These are phyloP conservation scores for Leishmania tarentolae DNA, from an alignment of 208 protist species.

Conservation along the genomic window DNA sequence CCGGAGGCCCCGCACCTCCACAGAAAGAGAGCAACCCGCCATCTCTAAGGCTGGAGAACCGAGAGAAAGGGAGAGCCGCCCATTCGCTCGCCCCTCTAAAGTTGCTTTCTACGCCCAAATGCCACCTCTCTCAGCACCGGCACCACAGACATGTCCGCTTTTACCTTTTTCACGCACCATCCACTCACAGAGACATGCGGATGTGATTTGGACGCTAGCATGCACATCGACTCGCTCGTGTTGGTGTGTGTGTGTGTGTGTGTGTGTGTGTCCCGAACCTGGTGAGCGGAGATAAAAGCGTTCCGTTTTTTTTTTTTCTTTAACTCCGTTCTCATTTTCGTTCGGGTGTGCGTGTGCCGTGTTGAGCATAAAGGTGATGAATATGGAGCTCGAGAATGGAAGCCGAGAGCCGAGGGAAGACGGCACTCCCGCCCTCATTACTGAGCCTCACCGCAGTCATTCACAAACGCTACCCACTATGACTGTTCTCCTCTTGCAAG, in stretches of 20 bases:
- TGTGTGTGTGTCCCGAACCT: background rate
- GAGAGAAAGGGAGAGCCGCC: background rate
- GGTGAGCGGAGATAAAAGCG: background rate
- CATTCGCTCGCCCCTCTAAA: background rate
- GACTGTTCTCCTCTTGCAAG: background rate
- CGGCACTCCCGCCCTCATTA: background rate
- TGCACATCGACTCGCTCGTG: background rate
- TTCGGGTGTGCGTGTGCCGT: background rate
- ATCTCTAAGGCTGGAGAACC: background rate
- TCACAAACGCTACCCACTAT: background rate
- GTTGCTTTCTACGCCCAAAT: background rate
- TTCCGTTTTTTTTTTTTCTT: background rate
- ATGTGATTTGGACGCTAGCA: background rate
- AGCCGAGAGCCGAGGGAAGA: background rate
- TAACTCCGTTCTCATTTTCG: background rate
- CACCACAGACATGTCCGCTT: background rate
- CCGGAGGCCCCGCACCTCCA: background rate
- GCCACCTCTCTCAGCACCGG: background rate
- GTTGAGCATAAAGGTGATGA: background rate
- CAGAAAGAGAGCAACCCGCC: background rate
- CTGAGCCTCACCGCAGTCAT: background rate
- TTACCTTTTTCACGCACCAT: background rate
- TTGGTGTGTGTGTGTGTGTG: background rate
- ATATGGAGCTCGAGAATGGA: background rate
- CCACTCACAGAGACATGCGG: background rate